Conservation (phyloP, 164 flowering plant genomes). For the Vitis rotundifolia region DNA sequence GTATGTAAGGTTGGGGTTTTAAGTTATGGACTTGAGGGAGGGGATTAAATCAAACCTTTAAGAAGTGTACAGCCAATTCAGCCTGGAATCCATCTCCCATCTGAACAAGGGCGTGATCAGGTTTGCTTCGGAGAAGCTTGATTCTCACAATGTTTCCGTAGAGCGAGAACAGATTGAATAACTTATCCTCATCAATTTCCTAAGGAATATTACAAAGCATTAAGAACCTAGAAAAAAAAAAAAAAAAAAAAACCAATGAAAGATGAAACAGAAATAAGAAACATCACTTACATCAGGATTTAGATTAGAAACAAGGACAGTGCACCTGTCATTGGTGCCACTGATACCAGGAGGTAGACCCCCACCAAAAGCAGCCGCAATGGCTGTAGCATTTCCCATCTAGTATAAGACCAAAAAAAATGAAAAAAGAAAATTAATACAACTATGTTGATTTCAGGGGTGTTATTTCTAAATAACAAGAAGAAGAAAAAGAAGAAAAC, state of each 20-base stretch:
- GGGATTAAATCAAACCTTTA: constrained; percentile 58
- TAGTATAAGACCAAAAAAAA: constrained; percentile 20
- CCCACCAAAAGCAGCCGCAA: constrained; percentile 93
- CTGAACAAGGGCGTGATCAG: constrained; percentile 96
- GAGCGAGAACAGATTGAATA: constrained; percentile 89
- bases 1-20: no score
- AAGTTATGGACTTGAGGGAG: background rate
- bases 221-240: background rate
- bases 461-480: no score
- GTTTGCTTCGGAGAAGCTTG: constrained; percentile 90
- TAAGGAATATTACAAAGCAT: constrained; percentile 22
- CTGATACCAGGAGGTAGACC: constrained; percentile 92
- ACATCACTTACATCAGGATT: constrained; percentile 73
- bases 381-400: constrained; percentile 88
- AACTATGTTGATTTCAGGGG: no score
- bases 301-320: constrained; percentile 81
- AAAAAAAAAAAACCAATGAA: background rate
- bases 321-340: constrained; percentile 95
- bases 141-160: constrained; percentile 95
- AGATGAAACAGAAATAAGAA: background rate
- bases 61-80: constrained; percentile 91
- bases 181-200: constrained; percentile 93
- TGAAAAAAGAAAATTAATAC: background rate
- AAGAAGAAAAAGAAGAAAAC: no score
- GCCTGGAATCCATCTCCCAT: constrained; percentile 99